Evolutionary conservation across 257 asterid species (phyloP).

Genomic region (Petrea volubilis): DNA sequence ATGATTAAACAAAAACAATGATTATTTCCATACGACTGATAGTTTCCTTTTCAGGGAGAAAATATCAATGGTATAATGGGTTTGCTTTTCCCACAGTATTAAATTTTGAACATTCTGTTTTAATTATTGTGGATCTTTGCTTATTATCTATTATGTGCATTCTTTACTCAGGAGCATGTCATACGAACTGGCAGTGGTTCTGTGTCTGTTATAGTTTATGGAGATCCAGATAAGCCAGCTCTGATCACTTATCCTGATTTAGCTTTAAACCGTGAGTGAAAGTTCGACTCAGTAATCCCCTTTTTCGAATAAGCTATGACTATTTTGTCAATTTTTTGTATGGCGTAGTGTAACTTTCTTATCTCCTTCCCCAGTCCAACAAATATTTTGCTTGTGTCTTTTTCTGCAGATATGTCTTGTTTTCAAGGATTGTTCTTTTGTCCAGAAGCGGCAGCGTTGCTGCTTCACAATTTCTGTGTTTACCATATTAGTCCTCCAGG

Average conservation of each 20-base stretch:
- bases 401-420: slow-evolving; percentile 77
- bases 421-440: slow-evolving; percentile 74
- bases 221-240: slow-evolving; percentile 92
- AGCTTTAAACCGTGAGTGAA: slow-evolving; percentile 86
- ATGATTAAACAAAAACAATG: slow-evolving; percentile 25
- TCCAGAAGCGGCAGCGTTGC: slow-evolving; percentile 67
- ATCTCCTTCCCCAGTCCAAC: not conserved
- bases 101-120: not conserved
- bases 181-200: slow-evolving; percentile 74
- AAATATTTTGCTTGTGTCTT: not conserved
- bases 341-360: slow-evolving; percentile 5
- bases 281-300: slow-evolving; percentile 35
- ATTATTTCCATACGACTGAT: slow-evolving; percentile 21
- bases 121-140: slow-evolving; percentile 17
- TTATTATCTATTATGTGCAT: slow-evolving; percentile 18
- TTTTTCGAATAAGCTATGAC: slow-evolving; percentile 50
- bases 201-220: slow-evolving; percentile 83
- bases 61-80: slow-evolving; percentile 20
- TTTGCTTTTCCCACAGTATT: slow-evolving; percentile 9
- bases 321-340: not conserved
- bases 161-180: slow-evolving; percentile 72
- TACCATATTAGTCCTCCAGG: slow-evolving; percentile 78
- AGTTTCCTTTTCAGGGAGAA: slow-evolving; percentile 15
- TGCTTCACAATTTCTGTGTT: slow-evolving; percentile 68
- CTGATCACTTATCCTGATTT: slow-evolving; percentile 93